phyloP scores from a whole-genome alignment of 2,329 filamentous ascomycete species.

The Fusarium albidum region DNA sequence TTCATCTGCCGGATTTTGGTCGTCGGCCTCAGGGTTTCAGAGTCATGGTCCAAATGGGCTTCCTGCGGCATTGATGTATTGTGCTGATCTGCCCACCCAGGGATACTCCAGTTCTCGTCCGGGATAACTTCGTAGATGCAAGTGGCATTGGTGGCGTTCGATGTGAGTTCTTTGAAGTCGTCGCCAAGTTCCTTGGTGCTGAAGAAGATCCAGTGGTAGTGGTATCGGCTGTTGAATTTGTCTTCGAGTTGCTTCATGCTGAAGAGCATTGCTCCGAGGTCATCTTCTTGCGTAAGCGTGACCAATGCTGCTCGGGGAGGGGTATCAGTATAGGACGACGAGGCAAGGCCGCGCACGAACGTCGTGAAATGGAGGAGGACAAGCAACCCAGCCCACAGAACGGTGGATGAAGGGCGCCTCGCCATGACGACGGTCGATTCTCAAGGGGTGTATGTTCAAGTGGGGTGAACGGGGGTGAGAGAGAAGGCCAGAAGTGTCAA shows the following conservation, averaged over 20 bases:
- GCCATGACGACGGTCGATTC: constrained; percentile 26
- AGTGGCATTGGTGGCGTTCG: constrained; percentile 73
- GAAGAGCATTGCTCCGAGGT: constrained; percentile 42
- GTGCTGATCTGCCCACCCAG: constrained; percentile 44
- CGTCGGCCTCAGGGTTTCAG: constrained; percentile 4
- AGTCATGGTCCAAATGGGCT: background rate
- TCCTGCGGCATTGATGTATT: constrained; percentile 3
- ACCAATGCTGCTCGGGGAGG: constrained; percentile 44
- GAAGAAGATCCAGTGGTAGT: constrained; percentile 90
- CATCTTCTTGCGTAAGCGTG: constrained; percentile 42
- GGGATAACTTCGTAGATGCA: constrained; percentile 78
- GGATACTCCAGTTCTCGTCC: constrained; percentile 78
- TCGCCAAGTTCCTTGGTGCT: constrained; percentile 81
- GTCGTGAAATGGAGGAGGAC: constrained; percentile 34
- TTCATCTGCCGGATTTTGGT: constrained; percentile 72
- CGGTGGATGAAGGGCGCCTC: constrained; percentile 8
- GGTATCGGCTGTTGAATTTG: constrained; percentile 79
- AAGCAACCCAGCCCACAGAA: constrained; percentile 26
- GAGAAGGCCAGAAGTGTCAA: constrained; percentile 8
- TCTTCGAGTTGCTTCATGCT: constrained; percentile 64
- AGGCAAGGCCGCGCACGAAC: constrained; percentile 27
- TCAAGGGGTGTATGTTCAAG: constrained; percentile 2
- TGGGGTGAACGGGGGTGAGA: constrained; percentile 5
- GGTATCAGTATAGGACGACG: constrained; percentile 30
- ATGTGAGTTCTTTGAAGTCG: constrained; percentile 75